Percentiles rank a stretch among this genome's conserved stretches.
phyloP scores from a whole-genome alignment of 73 alveolate genomes.

The Paramecium pentaurelia region DNA sequence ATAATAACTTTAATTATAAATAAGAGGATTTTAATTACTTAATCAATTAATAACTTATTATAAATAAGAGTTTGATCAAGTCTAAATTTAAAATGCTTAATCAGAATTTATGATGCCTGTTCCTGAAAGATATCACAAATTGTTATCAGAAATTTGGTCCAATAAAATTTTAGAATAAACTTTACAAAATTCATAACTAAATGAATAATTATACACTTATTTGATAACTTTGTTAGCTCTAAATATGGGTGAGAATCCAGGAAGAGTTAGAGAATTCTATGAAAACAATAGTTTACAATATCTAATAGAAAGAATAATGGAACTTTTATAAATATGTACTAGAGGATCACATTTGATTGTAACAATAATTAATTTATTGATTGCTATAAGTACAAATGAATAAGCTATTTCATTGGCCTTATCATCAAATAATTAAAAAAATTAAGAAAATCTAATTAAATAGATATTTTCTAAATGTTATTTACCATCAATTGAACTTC shows the following conservation, averaged over 20 bases:
- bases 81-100: constrained; percentile 12
- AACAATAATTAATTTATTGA: not conserved
- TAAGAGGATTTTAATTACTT: not conserved
- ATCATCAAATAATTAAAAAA: not conserved
- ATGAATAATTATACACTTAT: not conserved
- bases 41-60: not conserved
- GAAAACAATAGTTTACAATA: not conserved
- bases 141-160: not conserved
- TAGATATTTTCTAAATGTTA: constrained; percentile 8
- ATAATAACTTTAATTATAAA: not conserved
- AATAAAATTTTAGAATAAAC: not conserved
- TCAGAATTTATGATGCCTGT: constrained; percentile 11
- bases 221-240: not conserved
- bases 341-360: constrained; percentile 37
- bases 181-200: not conserved
- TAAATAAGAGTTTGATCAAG: constrained; percentile 12
- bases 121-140: constrained; percentile 43
- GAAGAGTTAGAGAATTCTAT: constrained; percentile 20
- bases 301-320: not conserved
- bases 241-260: constrained; percentile 28
- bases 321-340: not conserved
- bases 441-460: not conserved
- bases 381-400: constrained; percentile 38
- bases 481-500: not conserved
- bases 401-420: constrained; percentile 4